Percentiles rank a stretch among this genome's conserved stretches.
Conservation (phyloP, 306 rosid species). For the Styphnolobium japonicum region DNA sequence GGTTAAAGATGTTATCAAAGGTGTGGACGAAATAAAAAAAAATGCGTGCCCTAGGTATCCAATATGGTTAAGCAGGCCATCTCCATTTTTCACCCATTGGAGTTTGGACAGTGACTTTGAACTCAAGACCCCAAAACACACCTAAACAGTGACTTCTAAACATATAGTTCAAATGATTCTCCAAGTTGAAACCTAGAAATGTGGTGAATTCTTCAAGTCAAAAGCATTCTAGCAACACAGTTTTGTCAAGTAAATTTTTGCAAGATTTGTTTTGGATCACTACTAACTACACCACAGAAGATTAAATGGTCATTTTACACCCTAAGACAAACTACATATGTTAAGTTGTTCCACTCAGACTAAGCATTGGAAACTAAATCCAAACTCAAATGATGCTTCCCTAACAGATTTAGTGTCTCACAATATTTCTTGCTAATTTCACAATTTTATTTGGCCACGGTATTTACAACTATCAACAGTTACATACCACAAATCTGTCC, state of each 20-base stretch:
- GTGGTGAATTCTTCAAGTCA: background rate
- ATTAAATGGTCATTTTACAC: background rate
- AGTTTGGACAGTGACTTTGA: background rate
- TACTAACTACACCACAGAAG: background rate
- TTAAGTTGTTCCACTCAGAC: background rate
- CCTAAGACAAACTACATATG: background rate
- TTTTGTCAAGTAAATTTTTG: background rate
- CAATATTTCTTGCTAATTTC: background rate
- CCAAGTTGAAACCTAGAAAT: background rate
- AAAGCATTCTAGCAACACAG: background rate
- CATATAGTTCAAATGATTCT: background rate
- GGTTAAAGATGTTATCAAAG: background rate
- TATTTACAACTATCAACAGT: background rate
- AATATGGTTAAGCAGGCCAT: background rate
- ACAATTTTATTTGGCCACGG: constrained; percentile 13
- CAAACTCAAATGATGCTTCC: too few relatives aligned
- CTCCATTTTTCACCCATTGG: background rate
- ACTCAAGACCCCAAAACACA: background rate
- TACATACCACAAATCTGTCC: constrained; percentile 96
- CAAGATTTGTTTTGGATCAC: background rate
- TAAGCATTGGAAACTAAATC: background rate
- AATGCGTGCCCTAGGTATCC: background rate
- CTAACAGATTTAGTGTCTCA: background rate
- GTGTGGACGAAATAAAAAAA: background rate
- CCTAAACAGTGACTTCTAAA: background rate